Evolutionary conservation across 2,329 filamentous ascomycete species (phyloP), one percentile per base, ranked within the genome.

Genomic region (Ophiocordyceps robertsii): DNA sequence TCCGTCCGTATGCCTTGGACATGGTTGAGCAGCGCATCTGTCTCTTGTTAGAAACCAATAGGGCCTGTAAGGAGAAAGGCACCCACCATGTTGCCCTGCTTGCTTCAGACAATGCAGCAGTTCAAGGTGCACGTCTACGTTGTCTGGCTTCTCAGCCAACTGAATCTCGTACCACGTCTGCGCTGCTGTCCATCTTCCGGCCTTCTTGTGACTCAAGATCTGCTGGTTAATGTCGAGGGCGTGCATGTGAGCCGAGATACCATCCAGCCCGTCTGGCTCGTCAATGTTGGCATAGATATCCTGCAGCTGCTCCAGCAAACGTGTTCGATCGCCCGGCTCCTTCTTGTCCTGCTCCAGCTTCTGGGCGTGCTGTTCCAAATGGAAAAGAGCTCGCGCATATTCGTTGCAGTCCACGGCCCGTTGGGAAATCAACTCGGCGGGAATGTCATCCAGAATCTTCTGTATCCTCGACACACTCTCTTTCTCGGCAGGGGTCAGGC

Each of bases 111-210:
- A 96, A 29, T 80, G 84, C 42, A 98, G 68, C 31, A 98, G 71
- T 52, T 93, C 84, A 44, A 85, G 70, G 57, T 95, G 89, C 12
- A 84, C 72, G 44, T 93, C 83, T 16, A 75, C 58, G 55, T 94
- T 82, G 42, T 81, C 70, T 0, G 90, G 89, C 38, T 82, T 73
- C 52, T 92, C 80, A 3, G 84, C 81, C 30, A 96, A 70, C 48
- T 89, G 82, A 49, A 95, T 80, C 58, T 98, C 89, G 60, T 95
- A 96, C 92, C 93, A 98, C 48, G 86, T 94, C 63, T 96, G 92
- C 21, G 89, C 92, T 41, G 90, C 86, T 14, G 85, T 82, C 89
- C 92, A 98, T 47, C 89, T 74, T 4, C 92, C 92, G 17, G 89
- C 85, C 60, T 95, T 96, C 44, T 84, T 79, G 62, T 98, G 88